phyloP scores from a whole-genome alignment of 2,329 filamentous ascomycete genomes.

The Phyllosticta paracitricarpa region DNA sequence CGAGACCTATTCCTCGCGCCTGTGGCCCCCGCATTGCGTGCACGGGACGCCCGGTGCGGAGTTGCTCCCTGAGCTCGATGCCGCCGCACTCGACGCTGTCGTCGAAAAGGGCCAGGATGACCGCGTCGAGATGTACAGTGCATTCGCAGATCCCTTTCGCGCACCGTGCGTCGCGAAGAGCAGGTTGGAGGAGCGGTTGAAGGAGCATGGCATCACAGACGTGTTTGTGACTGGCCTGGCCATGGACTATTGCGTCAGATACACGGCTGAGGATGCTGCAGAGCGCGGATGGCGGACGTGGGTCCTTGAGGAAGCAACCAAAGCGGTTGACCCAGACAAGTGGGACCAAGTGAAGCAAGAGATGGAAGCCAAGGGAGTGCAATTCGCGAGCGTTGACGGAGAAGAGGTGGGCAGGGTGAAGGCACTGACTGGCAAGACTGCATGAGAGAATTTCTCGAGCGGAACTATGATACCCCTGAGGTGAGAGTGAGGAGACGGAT shows the following conservation, averaged over 20 bases:
- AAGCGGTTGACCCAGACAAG: slow-evolving; percentile 52
- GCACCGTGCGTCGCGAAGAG: slow-evolving; percentile 54
- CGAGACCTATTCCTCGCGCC: slow-evolving; percentile 54
- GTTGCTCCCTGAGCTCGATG: slow-evolving; percentile 58
- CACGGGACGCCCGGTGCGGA: slow-evolving; percentile 61
- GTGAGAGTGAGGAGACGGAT: background rate
- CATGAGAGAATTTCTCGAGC: background rate
- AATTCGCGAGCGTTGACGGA: slow-evolving; percentile 48
- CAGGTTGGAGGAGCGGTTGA: slow-evolving; percentile 52
- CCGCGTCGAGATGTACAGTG: slow-evolving; percentile 86
- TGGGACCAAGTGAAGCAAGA: slow-evolving; percentile 49
- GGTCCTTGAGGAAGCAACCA: slow-evolving; percentile 70
- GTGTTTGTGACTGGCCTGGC: slow-evolving; percentile 83
- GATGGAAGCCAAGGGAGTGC: slow-evolving; percentile 50
- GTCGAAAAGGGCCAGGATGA: slow-evolving; percentile 69
- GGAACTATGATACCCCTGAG: background rate
- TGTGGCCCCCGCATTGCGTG: slow-evolving; percentile 91
- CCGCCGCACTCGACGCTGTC: slow-evolving; percentile 36
- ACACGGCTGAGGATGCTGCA: slow-evolving; percentile 67
- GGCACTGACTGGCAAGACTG: background rate
- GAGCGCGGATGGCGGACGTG: slow-evolving; percentile 67
- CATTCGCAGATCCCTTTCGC: slow-evolving; percentile 62
- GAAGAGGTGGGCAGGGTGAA: slow-evolving; percentile 46
- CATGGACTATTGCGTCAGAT: slow-evolving; percentile 79
- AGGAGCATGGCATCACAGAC: slow-evolving; percentile 53